Evolutionary conservation across 805 yeast genomes (phyloP).

Genomic region (Teunomyces kruisii): DNA sequence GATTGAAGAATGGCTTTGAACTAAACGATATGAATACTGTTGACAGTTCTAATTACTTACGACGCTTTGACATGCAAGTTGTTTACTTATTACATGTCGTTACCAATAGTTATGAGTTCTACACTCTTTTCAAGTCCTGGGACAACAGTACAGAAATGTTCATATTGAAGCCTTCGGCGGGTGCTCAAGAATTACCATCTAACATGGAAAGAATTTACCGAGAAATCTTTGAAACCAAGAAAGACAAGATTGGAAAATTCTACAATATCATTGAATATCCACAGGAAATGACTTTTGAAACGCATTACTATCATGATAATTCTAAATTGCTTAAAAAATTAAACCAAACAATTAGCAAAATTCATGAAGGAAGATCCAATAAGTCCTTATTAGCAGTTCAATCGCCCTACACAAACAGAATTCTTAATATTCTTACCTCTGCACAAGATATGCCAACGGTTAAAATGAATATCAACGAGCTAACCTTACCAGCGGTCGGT

Average conservation of each 20-base stretch:
- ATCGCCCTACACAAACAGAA: constrained; percentile 56
- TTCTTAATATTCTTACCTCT: constrained; percentile 47
- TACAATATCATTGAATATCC: constrained; percentile 54
- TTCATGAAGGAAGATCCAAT: constrained; percentile 62
- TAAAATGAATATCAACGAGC: constrained; percentile 56
- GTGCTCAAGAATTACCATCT: constrained; percentile 64
- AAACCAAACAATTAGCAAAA: constrained; percentile 50
- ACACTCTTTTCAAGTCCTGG: constrained; percentile 66
- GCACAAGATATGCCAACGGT: constrained; percentile 61
- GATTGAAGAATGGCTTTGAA: constrained; percentile 83
- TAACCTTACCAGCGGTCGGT: constrained; percentile 68
- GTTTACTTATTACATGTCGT: constrained; percentile 67
- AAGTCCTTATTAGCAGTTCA: constrained; percentile 69
- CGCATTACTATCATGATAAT: constrained; percentile 53
- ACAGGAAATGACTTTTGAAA: constrained; percentile 53
- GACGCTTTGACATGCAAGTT: constrained; percentile 53
- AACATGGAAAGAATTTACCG: constrained; percentile 54
- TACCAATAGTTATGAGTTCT: constrained; percentile 75
- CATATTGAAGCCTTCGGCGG: constrained; percentile 65
- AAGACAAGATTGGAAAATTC: constrained; percentile 40
- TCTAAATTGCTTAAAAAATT: constrained; percentile 58
- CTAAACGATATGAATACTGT: constrained; percentile 52
- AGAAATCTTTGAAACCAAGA: constrained; percentile 51
- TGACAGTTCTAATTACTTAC: constrained; percentile 52
- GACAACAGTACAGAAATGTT: constrained; percentile 49